Evolutionary conservation across 1,284 basidiomycete species (phyloP).

Genomic region (Sanguinoderma infundibulare): DNA sequence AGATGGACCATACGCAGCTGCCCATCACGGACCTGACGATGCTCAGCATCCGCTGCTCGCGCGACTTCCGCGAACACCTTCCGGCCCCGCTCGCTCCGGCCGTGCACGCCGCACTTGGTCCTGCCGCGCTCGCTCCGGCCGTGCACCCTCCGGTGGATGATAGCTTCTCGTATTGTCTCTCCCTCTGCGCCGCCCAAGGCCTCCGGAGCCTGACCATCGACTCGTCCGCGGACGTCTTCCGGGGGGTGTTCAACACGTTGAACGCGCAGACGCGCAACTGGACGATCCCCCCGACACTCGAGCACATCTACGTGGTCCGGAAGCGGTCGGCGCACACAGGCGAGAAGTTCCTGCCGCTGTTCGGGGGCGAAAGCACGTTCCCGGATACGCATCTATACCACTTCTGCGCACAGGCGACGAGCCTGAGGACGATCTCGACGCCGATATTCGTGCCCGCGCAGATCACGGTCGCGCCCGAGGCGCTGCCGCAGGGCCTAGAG

Average conservation of each 20-base stretch:
- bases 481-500: slow-evolving; percentile 33
- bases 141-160: slow-evolving; percentile 11
- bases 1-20: slow-evolving; percentile 33
- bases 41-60: slow-evolving; percentile 31
- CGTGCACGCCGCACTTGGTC: too few species aligned
- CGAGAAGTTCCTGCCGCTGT: not conserved
- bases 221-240: slow-evolving; percentile 43
- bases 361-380: slow-evolving; percentile 26
- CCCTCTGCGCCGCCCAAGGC: slow-evolving; percentile 36
- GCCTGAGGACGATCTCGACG: slow-evolving; percentile 31
- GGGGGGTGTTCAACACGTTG: slow-evolving; percentile 32
- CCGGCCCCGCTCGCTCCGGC: too few species aligned
- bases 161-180: slow-evolving; percentile 28
- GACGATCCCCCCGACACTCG: slow-evolving; percentile 36
- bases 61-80: not conserved
- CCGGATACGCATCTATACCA: slow-evolving; percentile 32
- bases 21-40: slow-evolving; percentile 44
- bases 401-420: slow-evolving; percentile 30
- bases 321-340: slow-evolving; percentile 10
- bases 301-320: slow-evolving; percentile 40
- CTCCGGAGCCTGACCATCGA: slow-evolving; percentile 45
- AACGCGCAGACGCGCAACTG: slow-evolving; percentile 25
- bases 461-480: slow-evolving; percentile 28
- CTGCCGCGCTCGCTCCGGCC: too few species aligned
- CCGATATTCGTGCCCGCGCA: slow-evolving; percentile 29